These are phyloP conservation scores for Malus orientalis DNA, from an alignment of 306 rosid species.

Conservation along the genomic window DNA sequence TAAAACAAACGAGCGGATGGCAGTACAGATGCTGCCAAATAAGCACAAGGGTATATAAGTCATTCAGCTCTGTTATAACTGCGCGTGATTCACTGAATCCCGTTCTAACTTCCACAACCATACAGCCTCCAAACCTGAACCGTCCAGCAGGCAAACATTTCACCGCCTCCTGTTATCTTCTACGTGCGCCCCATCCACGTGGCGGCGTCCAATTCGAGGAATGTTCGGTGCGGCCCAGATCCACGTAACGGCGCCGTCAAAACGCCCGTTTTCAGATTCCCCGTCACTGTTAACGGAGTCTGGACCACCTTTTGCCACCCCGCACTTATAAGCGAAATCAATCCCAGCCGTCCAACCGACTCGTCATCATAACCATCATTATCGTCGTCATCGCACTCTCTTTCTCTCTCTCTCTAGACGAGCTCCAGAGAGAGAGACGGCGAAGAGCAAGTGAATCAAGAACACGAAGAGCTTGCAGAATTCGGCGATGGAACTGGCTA, in stretches of 20 bases:
- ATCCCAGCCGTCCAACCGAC: constrained; percentile 44
- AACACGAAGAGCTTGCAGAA: neutral
- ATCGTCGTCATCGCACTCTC: constrained; percentile 17
- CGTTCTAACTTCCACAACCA: neutral
- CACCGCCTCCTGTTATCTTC: neutral
- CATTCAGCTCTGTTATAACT: neutral
- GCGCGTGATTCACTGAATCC: neutral
- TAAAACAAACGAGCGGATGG: neutral
- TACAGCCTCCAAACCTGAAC: neutral
- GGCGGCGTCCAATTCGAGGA: constrained; percentile 16
- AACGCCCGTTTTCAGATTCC: constrained; percentile 67
- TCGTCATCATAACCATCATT: constrained; percentile 29
- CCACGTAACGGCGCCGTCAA: constrained; percentile 94
- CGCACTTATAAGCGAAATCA: constrained; percentile 31
- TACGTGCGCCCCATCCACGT: constrained; percentile 17
- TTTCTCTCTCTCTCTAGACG: neutral
- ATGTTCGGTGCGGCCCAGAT: constrained; percentile 24
- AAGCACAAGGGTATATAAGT: neutral
- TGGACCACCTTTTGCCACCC: constrained; percentile 41
- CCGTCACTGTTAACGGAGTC: constrained; percentile 54
- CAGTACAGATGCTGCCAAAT: neutral
- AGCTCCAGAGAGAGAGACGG: constrained; percentile 6
- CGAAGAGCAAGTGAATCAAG: constrained; percentile 25
- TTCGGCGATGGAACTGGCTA: constrained; percentile 25
- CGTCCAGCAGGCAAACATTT: neutral